Evolutionary conservation across 306 rosid genomes (phyloP).

Genomic region (Cucurbita ficifolia): DNA sequence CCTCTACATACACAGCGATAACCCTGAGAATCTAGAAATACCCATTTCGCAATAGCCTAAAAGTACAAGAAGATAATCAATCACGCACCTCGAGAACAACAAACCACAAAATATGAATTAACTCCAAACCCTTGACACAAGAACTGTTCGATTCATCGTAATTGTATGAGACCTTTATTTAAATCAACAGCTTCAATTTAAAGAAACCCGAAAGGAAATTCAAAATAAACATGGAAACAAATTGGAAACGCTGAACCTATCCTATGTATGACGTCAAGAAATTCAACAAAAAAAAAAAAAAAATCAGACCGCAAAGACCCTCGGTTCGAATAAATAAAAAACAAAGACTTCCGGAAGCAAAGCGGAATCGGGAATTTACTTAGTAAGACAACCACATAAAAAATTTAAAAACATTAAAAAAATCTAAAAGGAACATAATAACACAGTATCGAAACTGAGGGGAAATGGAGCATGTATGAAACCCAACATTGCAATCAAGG

Average conservation of each 20-base stretch:
- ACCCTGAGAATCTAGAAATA: neutral
- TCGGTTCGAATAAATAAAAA: neutral
- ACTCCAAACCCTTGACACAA: neutral
- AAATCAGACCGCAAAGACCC: neutral
- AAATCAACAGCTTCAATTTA: neutral
- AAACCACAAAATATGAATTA: neutral
- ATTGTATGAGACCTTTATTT: neutral
- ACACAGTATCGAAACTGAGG: neutral
- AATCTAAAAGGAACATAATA: neutral
- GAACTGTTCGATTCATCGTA: neutral
- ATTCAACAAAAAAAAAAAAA: neutral
- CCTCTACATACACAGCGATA: neutral
- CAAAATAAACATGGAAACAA: neutral
- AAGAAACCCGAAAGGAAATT: neutral
- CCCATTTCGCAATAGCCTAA: neutral
- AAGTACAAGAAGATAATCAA: neutral
- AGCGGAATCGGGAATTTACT: neutral
- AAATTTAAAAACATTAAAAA: neutral
- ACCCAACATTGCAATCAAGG: neutral
- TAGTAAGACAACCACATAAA: neutral
- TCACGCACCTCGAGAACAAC: neutral
- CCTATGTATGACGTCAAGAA: neutral
- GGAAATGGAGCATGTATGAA: neutral
- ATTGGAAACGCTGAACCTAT: neutral
- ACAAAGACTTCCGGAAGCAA: neutral